Percentiles rank a stretch among this genome's conserved stretches.
Conservation (phyloP, 2,329 filamentous ascomycete genomes). For the Aspergillus ruber region DNA sequence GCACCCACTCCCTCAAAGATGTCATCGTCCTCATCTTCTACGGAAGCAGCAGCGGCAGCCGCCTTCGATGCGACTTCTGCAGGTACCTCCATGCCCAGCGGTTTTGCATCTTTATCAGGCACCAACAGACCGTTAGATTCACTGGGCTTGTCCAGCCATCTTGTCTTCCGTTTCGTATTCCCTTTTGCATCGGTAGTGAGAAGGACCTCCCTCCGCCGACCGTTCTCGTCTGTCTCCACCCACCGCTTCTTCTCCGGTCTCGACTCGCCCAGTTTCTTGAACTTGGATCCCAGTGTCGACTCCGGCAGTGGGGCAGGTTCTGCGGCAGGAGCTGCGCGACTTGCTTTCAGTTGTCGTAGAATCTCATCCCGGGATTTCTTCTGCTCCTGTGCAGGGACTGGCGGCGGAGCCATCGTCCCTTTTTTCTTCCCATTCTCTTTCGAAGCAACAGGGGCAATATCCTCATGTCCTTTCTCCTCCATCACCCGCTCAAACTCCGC, state of each 20-base stretch:
- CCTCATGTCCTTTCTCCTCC: constrained; percentile 30
- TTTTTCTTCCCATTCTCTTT: constrained; percentile 46
- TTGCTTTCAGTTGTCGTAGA: constrained; percentile 53
- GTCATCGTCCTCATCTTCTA: constrained; percentile 50
- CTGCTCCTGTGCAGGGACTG: constrained; percentile 34
- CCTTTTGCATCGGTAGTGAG: constrained; percentile 55
- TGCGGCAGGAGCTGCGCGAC: constrained; percentile 35
- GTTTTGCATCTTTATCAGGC: constrained; percentile 41
- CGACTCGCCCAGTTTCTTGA: constrained; percentile 46
- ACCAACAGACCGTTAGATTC: constrained; percentile 30
- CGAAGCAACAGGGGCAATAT: constrained; percentile 24
- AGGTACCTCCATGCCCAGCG: constrained; percentile 47
- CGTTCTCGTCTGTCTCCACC: constrained; percentile 50
- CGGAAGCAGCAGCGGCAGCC: constrained; percentile 19
- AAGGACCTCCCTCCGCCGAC: constrained; percentile 51
- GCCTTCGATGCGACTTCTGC: constrained; percentile 33
- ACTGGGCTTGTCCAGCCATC: constrained; percentile 43
- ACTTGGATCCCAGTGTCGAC: constrained; percentile 48
- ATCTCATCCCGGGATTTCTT: constrained; percentile 55
- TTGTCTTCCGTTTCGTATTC: constrained; percentile 55
- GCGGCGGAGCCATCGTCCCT: constrained; percentile 43
- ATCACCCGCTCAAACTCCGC: constrained; percentile 49
- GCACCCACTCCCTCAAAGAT: constrained; percentile 57
- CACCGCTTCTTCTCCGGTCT: constrained; percentile 45
- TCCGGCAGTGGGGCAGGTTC: constrained; percentile 39